These are phyloP conservation scores for Psilocybe azurescens DNA, from an alignment of 768 basidiomycete genomes.

Conservation along the genomic window DNA sequence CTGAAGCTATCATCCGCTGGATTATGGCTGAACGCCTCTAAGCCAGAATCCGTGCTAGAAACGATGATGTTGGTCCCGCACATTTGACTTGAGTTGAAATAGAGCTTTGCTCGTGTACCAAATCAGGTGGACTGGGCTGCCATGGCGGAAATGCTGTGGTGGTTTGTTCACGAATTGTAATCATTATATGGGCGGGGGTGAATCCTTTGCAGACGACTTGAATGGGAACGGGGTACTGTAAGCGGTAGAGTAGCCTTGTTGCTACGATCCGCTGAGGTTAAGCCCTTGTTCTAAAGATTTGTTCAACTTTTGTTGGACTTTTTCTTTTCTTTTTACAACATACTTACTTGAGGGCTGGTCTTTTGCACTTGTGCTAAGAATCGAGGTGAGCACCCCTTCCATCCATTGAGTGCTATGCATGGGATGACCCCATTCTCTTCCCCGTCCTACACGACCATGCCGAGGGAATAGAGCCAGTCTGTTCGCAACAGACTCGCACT, in stretches of 20 bases:
- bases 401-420: not conserved
- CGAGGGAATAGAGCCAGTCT: conserved; percentile 80
- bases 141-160: conserved; percentile 57
- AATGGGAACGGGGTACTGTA: conserved; percentile 78
- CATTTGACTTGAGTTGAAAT: conserved; percentile 67
- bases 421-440: conserved; percentile 6
- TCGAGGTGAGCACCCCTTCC: conserved; percentile 17
- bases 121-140: conserved; percentile 56
- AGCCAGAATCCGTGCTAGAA: conserved; percentile 82
- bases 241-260: conserved; percentile 81
- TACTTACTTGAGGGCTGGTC: conserved; percentile 48
- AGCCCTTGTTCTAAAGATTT: conserved; percentile 75
- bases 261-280: conserved; percentile 81
- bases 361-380: conserved; percentile 10
- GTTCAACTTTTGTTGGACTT: conserved; percentile 56
- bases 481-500: conserved; percentile 76
- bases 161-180: conserved; percentile 62
- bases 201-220: conserved; percentile 84
- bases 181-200: conserved; percentile 71
- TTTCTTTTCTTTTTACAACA: conserved; percentile 39
- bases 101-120: conserved; percentile 76
- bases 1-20: conserved; percentile 84
- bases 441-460: conserved; percentile 32
- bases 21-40: conserved; percentile 88
- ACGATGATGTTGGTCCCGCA: conserved; percentile 73